Evolutionary conservation across 371 early-diverging fungal genomes (phyloP).

Genomic region (Zychaea mexicana): DNA sequence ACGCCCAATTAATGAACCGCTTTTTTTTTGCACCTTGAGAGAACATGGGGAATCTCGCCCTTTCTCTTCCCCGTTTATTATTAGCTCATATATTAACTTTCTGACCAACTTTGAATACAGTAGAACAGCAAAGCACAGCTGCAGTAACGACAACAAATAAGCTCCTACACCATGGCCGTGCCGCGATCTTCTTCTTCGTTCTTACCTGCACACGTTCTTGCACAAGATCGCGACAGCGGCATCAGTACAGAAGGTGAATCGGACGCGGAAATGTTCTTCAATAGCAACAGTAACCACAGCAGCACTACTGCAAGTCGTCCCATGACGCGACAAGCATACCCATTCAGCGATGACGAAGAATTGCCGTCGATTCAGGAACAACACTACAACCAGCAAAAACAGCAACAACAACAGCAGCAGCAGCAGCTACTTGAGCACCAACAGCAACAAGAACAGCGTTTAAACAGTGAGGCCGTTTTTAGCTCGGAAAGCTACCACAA

Average conservation of each 20-base stretch:
- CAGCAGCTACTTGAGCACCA: background rate
- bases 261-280: constrained; percentile 25
- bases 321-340: constrained; percentile 15
- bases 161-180: too few relatives aligned
- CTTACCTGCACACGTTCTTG: constrained; percentile 12
- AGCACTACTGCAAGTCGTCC: background rate
- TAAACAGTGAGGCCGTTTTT: constrained; percentile 4
- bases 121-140: too few relatives aligned
- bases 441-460: background rate
- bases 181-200: constrained; percentile 11
- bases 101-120: too few relatives aligned
- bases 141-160: too few relatives aligned
- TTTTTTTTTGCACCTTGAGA: background rate
- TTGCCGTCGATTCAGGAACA: constrained; percentile 29
- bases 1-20: background rate
- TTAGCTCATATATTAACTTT: background rate
- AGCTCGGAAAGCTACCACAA: constrained; percentile 37
- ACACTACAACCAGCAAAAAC: constrained; percentile 7
- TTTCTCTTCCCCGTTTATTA: background rate
- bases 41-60: too few relatives aligned
- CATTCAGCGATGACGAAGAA: constrained; percentile 52
- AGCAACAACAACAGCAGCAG: background rate
- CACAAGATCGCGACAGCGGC: constrained; percentile 40
- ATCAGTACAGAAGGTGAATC: constrained; percentile 40
- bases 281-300: too few relatives aligned